phyloP scores from a whole-genome alignment of 768 basidiomycete species.

The Hygrophorus russula region DNA sequence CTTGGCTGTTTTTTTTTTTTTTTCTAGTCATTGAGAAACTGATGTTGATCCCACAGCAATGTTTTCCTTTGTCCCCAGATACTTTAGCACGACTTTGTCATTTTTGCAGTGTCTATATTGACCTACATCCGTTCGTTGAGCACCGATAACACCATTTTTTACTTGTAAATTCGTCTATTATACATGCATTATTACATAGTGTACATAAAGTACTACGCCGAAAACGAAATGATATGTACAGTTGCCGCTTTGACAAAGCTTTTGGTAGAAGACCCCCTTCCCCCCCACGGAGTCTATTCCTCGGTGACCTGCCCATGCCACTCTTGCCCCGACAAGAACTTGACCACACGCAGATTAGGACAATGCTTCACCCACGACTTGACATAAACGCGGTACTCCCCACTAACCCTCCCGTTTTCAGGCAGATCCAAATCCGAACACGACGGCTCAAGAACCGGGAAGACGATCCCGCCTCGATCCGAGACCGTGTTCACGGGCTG shows the following conservation, averaged over 20 bases:
- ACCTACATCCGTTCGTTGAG: too few relatives aligned
- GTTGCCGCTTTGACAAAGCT: background rate
- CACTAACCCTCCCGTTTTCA: conserved; percentile 5
- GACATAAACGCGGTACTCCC: conserved; percentile 11
- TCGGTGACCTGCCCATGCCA: conserved; percentile 3
- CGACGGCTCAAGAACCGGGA: background rate
- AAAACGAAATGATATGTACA: too few relatives aligned
- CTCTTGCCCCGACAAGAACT: conserved; percentile 5
- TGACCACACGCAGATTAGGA: conserved; percentile 8
- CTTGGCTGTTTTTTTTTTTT: too few relatives aligned
- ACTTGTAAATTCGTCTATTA: too few relatives aligned
- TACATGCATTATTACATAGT: background rate
- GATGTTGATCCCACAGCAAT: too few relatives aligned
- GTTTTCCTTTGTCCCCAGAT: too few relatives aligned
- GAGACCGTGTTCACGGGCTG: background rate
- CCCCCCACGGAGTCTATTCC: too few relatives aligned
- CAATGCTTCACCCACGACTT: conserved; percentile 17
- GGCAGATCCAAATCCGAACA: background rate
- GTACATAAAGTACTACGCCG: background rate
- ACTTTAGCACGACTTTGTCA: too few relatives aligned
- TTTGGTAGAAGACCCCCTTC: background rate
- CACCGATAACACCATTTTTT: too few relatives aligned
- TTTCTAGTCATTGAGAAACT: too few relatives aligned
- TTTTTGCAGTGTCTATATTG: too few relatives aligned
- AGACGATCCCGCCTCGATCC: background rate